A percentile compares a stretch with the other conserved stretches of the same genome.
phyloP scores from a whole-genome alignment of 345 rosid genomes.

The Boechera divaricarpa region DNA sequence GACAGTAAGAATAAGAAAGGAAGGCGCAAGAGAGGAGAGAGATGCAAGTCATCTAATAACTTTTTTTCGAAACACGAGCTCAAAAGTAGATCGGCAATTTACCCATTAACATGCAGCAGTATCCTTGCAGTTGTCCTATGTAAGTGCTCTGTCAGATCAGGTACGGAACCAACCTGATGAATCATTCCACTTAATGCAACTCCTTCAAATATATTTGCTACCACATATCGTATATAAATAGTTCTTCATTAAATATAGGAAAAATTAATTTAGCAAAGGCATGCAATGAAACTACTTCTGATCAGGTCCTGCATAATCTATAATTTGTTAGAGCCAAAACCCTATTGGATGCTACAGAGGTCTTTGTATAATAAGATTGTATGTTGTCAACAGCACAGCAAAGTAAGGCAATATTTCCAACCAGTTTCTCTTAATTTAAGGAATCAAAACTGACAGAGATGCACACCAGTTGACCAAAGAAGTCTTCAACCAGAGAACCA shows the following conservation, averaged over 20 bases:
- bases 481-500: constrained; percentile 84
- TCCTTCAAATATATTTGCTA: constrained; percentile 33
- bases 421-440: constrained; percentile 4
- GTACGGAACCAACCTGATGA: constrained; percentile 87
- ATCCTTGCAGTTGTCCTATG: constrained; percentile 89
- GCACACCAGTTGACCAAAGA: constrained; percentile 75
- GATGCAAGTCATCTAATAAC: constrained; percentile 18
- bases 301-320: constrained; percentile 13
- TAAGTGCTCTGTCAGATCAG: constrained; percentile 75
- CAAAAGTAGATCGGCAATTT: constrained; percentile 39
- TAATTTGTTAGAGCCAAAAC: constrained; percentile 6
- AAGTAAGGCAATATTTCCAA: constrained; percentile 9
- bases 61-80: constrained; percentile 6
- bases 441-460: constrained; percentile 25
- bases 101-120: constrained; percentile 95
- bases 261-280: constrained; percentile 1
- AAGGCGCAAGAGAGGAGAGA: constrained; percentile 10
- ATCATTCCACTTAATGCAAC: constrained; percentile 38
- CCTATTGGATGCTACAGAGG: constrained; percentile 24
- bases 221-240: constrained; percentile 17
- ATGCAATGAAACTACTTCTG: constrained; percentile 23
- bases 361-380: background rate
- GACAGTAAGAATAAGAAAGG: constrained; percentile 14
- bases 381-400: constrained; percentile 23
- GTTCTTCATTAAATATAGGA: constrained; percentile 10